phyloP scores from a whole-genome alignment of 768 basidiomycete species.

The Agaricus blazei region DNA sequence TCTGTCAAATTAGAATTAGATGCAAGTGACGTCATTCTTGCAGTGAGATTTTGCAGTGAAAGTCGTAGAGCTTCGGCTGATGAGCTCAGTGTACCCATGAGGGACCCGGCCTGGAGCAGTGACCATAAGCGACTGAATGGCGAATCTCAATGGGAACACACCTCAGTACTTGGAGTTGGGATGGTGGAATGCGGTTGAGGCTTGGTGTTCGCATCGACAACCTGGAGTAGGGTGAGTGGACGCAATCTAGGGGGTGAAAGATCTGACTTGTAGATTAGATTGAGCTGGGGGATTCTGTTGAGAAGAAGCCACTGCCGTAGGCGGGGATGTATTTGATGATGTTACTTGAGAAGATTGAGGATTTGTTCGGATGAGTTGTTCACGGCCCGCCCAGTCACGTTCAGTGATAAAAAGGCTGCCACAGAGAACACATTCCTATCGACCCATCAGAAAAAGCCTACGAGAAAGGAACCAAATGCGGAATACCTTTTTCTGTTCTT shows the following conservation, averaged over 20 bases:
- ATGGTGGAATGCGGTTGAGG: neutral
- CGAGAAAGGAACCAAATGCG: neutral
- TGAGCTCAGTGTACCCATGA: neutral
- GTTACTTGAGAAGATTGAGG: neutral
- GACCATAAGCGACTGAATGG: neutral
- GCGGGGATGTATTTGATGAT: neutral
- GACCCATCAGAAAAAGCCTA: constrained; percentile 3
- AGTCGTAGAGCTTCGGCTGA: constrained; percentile 46
- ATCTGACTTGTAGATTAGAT: neutral
- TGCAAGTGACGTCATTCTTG: constrained; percentile 43
- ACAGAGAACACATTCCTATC: constrained; percentile 80
- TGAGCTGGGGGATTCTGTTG: neutral
- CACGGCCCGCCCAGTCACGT: constrained; percentile 44
- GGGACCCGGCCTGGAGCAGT: neutral
- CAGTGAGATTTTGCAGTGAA: constrained; percentile 46
- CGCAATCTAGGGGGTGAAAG: neutral
- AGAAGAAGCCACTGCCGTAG: neutral
- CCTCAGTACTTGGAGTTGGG: neutral
- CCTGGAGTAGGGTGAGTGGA: neutral
- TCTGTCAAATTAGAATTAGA: constrained; percentile 35
- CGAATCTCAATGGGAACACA: neutral
- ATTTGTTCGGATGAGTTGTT: constrained; percentile 30
- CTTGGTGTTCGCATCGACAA: neutral
- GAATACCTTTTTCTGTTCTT: constrained; percentile 65
- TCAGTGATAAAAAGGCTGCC: constrained; percentile 53